Evolutionary conservation across 345 rosid species (phyloP), one percentile per base, ranked within the genome.

Genomic region (Garcia nutans): DNA sequence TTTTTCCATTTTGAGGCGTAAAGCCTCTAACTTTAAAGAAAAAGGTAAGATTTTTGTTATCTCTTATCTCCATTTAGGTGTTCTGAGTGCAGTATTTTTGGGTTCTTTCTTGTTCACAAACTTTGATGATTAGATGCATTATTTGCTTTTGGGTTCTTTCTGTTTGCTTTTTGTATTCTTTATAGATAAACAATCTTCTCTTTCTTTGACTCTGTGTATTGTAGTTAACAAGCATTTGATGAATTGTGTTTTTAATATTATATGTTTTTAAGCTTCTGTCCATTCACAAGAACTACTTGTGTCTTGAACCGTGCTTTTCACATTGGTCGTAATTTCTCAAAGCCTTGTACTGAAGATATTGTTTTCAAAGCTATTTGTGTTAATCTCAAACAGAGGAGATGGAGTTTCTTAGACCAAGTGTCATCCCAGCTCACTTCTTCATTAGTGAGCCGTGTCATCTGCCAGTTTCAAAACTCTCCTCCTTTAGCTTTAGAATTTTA

Each of bases 321-420:
- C 79, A 78, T 74, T 26, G 85, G 86, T 76, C 81, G 77, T 56
- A 78, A 74, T 33, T 82, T 86, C 77, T 74, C 82, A 10, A 77
- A 73, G 57, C 87, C 87, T 10, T 77, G 60, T 44, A 57, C 83
- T 7, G 92, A 88, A 67, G 87, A 90, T 31, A 80, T 90, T 74
- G 77, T 89, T 54, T 82, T 89, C 56, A 79, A 73, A 65, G 85
- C 94, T 69, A 24, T 89, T 62, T 88, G 91, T 81, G 81, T 85
- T 69, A 85, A 89, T 78, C 82, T 89, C 61, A 87, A 73, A 70
- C 90, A 84, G n/a, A 87, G 84, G 83, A 85, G 79, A 90, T 92
- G 94, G 93, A 86, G 83, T 50, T 47, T 80, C 66, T 78, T 89
- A 85, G 89, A 84, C 28, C 75, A 81, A 37, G 63, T 87, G 74